Evolutionary conservation across 371 early-diverging fungal genomes (phyloP), one percentile per base, ranked within the genome.

Genomic region (Dichotomocladium elegans): DNA sequence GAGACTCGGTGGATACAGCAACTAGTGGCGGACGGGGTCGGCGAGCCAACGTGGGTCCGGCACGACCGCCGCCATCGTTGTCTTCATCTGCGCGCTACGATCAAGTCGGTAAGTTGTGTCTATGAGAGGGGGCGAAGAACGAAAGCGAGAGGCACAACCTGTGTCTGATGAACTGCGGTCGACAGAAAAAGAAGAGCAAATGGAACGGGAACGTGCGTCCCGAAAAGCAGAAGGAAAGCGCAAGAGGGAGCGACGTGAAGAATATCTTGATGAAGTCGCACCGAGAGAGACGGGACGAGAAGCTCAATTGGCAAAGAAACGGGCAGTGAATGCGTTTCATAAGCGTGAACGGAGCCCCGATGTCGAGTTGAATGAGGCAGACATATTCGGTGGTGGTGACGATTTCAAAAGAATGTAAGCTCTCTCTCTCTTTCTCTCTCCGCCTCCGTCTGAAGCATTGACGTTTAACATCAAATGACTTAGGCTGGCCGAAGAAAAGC

Each of bases 261-360:
- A 71, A 0, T 79, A 80, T 25, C 58, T 92, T 17, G 92, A 94
- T 44, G 93, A 92, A 61, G 73, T 92, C 0, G 90, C 82, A 5
- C 94, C 94, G 8, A 89, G 82, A 51, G 85, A 83, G 28, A 89
- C 87, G 3, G 94, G 94, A 1, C 70, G 88, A 26, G 89, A 91
- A 60, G 88, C 90, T 0, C 70, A 75, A 61, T 29, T 88, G 8
- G 86, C 85, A 14, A 88, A 89, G 54, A 70, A 74, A 41, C 70
- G 85, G 12, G 83, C 88, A 0, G 45, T 68, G 19, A 86, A 78
- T 47, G 85, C 82, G 4, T 81, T 79, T 41, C 84, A 86, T 60
- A 79, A 83, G 26, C 80, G 82, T 7, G 91, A 91, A 53, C 65
- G 77, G 1, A 85, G 88, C 25, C 79, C 86, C 0, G 92, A 92